Conservation (phyloP, 371 early-diverging fungal species). For the Chytridium lagenaria region DNA sequence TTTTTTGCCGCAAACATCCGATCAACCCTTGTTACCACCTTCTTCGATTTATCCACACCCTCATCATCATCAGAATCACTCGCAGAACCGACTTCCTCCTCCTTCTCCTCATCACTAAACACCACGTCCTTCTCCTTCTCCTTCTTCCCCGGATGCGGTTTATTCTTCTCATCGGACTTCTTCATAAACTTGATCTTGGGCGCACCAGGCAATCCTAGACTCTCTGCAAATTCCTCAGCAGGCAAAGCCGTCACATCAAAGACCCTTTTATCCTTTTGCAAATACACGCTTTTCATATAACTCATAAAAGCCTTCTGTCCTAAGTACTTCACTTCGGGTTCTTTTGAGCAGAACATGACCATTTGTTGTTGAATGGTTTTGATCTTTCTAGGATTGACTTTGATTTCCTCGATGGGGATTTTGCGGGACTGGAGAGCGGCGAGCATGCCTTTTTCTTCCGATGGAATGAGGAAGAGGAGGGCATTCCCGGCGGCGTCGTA, state of each 20-base stretch:
- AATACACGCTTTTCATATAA: constrained; percentile 88
- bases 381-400: constrained; percentile 79
- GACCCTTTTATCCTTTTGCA: constrained; percentile 86
- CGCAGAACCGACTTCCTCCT: constrained; percentile 9
- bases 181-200: constrained; percentile 90
- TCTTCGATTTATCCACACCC: background rate
- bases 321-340: constrained; percentile 93
- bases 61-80: constrained; percentile 32
- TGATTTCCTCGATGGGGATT: constrained; percentile 85
- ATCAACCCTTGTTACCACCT: constrained; percentile 74
- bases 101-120: constrained; percentile 27
- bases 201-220: constrained; percentile 91
- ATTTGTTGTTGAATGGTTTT: constrained; percentile 79
- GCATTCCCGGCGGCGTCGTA: constrained; percentile 88
- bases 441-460: constrained; percentile 85
- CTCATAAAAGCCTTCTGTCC: constrained; percentile 94
- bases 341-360: constrained; percentile 89
- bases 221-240: constrained; percentile 82
- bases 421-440: constrained; percentile 71
- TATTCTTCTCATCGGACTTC: constrained; percentile 62
- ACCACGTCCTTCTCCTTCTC: constrained; percentile 5
- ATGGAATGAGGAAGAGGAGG: constrained; percentile 84
- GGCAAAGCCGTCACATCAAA: constrained; percentile 89
- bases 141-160: constrained; percentile 45
- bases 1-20: constrained; percentile 93